These are phyloP conservation scores for Microcos paniculata DNA, from an alignment of 345 rosid species.

Conservation along the genomic window DNA sequence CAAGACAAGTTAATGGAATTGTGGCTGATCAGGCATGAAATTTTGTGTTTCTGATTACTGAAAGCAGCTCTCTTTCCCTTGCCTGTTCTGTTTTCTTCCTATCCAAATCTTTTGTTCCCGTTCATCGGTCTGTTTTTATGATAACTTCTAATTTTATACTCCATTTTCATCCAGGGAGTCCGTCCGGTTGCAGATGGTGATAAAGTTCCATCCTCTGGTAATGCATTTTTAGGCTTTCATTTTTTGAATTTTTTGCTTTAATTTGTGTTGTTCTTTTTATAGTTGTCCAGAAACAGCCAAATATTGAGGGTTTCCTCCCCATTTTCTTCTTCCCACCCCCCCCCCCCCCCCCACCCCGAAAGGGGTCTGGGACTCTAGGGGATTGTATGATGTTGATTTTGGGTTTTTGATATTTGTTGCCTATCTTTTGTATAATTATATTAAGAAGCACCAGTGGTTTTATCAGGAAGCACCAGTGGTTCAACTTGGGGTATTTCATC, in stretches of 20 bases:
- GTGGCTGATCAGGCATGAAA: constrained; percentile 78
- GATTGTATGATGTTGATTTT: neutral
- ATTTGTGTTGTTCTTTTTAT: neutral
- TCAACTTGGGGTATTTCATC: constrained; percentile 93
- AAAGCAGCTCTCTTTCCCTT: neutral
- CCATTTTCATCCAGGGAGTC: constrained; percentile 45
- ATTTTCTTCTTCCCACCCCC: too few relatives aligned
- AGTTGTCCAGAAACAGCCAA: neutral
- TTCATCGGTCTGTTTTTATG: neutral
- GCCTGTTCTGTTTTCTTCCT: neutral
- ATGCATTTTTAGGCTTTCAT: constrained; percentile 12
- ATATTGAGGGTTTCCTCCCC: neutral
- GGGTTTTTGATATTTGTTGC: neutral
- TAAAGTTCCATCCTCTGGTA: constrained; percentile 71
- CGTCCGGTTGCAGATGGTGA: constrained; percentile 59
- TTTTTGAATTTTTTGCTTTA: neutral
- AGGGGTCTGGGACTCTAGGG: neutral
- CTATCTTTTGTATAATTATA: neutral
- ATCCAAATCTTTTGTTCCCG: neutral
- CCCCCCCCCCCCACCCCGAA: neutral
- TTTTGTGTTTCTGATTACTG: neutral
- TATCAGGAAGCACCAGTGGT: constrained; percentile 48
- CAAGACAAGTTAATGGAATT: constrained; percentile 83
- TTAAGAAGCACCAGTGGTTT: neutral
- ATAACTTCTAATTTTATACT: neutral